Evolutionary conservation across 768 basidiomycete genomes (phyloP).

Genomic region (Trametes maxima): DNA sequence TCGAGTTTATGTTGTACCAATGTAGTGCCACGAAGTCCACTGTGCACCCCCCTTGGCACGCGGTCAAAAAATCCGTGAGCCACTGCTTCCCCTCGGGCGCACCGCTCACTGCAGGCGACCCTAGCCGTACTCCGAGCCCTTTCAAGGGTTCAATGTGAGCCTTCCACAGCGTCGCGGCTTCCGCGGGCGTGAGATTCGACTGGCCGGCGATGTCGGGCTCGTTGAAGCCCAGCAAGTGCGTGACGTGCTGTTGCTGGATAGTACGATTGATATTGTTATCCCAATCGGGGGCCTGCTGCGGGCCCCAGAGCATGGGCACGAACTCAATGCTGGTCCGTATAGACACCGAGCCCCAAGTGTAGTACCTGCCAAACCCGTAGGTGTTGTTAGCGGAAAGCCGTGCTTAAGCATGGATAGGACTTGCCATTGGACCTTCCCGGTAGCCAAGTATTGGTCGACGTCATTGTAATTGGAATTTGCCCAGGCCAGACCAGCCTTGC

Average conservation of each 20-base stretch:
- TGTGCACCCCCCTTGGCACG: constrained; percentile 52
- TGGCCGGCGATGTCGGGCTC: constrained; percentile 52
- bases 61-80: constrained; percentile 53
- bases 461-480: constrained; percentile 45
- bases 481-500: constrained; percentile 57
- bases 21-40: constrained; percentile 61
- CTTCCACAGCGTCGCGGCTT: constrained; percentile 55
- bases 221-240: constrained; percentile 54
- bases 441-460: constrained; percentile 44
- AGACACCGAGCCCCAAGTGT: constrained; percentile 49
- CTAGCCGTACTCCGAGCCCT: constrained; percentile 47
- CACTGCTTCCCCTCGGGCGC: constrained; percentile 56
- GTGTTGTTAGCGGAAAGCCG: background rate
- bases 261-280: constrained; percentile 44
- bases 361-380: constrained; percentile 43
- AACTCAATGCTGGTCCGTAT: constrained; percentile 48
- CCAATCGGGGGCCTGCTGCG: constrained; percentile 41
- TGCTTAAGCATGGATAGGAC: constrained; percentile 13
- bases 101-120: constrained; percentile 55
- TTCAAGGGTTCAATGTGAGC: constrained; percentile 53
- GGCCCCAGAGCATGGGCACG: constrained; percentile 61
- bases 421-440: constrained; percentile 55
- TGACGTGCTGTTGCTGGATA: constrained; percentile 40
- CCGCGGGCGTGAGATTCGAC: constrained; percentile 49
- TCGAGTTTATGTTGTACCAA: constrained; percentile 59